Conservation (phyloP, 2,329 filamentous ascomycete species). For the Beauveria bassiana region DNA sequence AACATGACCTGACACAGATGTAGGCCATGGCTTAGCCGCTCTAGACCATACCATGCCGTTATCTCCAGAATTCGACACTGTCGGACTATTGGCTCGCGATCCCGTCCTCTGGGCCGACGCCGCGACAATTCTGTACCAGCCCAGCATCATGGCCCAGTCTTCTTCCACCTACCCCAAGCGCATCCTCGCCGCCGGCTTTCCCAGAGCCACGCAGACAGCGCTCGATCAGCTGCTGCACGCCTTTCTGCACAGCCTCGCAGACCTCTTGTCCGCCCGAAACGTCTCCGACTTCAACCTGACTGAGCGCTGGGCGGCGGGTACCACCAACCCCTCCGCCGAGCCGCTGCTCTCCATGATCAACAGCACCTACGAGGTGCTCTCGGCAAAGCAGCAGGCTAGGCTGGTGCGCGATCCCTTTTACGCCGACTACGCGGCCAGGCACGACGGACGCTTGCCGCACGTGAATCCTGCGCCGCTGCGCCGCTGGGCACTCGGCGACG, state of each 20-base stretch:
- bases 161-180: conserved; percentile 21
- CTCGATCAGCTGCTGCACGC: conserved; percentile 18
- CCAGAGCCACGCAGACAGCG: conserved; percentile 10
- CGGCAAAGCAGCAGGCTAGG: conserved; percentile 27
- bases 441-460: conserved; percentile 27
- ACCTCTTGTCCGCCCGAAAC: conserved; percentile 18
- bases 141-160: conserved; percentile 28
- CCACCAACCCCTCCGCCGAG: conserved; percentile 9
- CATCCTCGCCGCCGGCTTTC: conserved; percentile 24
- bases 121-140: conserved; percentile 23
- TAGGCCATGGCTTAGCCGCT: conserved; percentile 26
- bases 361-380: conserved; percentile 27
- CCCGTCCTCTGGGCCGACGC: conserved; percentile 26
- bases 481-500: conserved; percentile 29
- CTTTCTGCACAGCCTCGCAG: conserved; percentile 21
- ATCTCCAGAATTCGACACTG: conserved; percentile 33
- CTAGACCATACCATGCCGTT: conserved; percentile 34
- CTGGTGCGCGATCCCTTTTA: conserved; percentile 30
- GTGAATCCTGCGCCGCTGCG: conserved; percentile 27
- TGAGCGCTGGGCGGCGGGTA: conserved; percentile 19
- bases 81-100: conserved; percentile 33
- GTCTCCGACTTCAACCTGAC: conserved; percentile 17
- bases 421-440: conserved; percentile 22
- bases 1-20: not conserved
- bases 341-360: conserved; percentile 21